Conservation (phyloP, 441 rosid species). For the Erodium moschatum region DNA sequence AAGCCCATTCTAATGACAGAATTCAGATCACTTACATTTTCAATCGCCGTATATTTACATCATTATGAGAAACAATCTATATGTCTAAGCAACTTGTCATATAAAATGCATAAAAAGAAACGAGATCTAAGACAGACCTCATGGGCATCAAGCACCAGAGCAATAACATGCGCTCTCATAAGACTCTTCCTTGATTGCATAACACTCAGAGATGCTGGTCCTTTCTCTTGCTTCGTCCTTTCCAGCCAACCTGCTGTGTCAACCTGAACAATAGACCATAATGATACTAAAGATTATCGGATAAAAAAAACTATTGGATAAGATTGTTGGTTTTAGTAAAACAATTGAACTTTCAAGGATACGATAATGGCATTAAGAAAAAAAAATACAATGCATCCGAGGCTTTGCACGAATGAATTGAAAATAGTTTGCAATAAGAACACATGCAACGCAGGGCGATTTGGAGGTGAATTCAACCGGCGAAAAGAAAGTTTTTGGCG, state of each 20-base stretch:
- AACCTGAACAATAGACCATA: conserved; percentile 39
- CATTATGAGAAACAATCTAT: not conserved
- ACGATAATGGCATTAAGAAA: too few relatives aligned
- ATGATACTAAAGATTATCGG: not conserved
- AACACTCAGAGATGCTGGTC: conserved; percentile 77
- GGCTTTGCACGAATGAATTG: not conserved
- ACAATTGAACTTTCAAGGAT: too few relatives aligned
- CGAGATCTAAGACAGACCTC: conserved; percentile 43
- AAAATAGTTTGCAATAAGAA: not conserved
- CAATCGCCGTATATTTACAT: not conserved
- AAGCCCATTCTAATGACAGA: too few relatives aligned
- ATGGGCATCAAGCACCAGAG: conserved; percentile 83
- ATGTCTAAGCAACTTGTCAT: not conserved
- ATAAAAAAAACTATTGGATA: not conserved
- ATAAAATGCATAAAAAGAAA: not conserved
- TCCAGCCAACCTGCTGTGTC: conserved; percentile 98
- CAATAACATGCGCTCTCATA: conserved; percentile 89
- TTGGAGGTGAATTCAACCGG: too few relatives aligned
- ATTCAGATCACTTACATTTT: too few relatives aligned
- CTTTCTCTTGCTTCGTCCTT: conserved; percentile 71
- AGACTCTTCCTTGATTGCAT: conserved; percentile 89
- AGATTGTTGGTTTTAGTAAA: too few relatives aligned
- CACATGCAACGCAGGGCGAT: too few relatives aligned
- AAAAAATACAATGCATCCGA: too few relatives aligned
- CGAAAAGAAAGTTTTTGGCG: too few relatives aligned